Percentiles rank a stretch among this genome's conserved stretches.
phyloP scores from a whole-genome alignment of 768 basidiomycete genomes.

The Lentinula guzmanii region DNA sequence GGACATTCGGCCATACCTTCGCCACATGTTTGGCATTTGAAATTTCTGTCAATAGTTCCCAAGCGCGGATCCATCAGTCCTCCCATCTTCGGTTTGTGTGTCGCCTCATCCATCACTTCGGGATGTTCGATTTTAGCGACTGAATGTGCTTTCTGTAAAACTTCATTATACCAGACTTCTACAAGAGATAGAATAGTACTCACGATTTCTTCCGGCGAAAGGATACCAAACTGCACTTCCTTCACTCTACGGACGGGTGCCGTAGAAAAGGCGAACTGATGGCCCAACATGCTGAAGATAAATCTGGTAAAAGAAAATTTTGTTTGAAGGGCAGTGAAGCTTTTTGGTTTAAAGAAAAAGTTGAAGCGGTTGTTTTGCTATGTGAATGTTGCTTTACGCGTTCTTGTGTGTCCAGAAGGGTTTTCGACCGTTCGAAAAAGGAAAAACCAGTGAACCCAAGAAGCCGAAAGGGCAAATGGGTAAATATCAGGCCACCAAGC shows the following conservation, averaged over 20 bases:
- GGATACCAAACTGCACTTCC: slow-evolving; percentile 98
- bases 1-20: slow-evolving; percentile 99
- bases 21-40: slow-evolving; percentile 99
- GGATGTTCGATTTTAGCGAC: slow-evolving; percentile 98
- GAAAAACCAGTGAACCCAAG: background rate
- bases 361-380: background rate
- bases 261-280: slow-evolving; percentile 88
- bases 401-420: background rate
- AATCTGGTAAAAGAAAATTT: background rate
- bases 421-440: background rate
- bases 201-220: slow-evolving; percentile 98
- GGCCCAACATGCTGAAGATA: slow-evolving; percentile 61
- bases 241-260: slow-evolving; percentile 93
- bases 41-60: slow-evolving; percentile 96
- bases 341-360: background rate
- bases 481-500: background rate
- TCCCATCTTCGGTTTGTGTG: slow-evolving; percentile 83
- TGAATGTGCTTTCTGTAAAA: slow-evolving; percentile 88
- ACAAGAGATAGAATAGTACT: slow-evolving; percentile 23
- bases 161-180: slow-evolving; percentile 12
- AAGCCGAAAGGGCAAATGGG: background rate
- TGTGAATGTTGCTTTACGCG: background rate
- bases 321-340: background rate
- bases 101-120: slow-evolving; percentile 96
- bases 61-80: slow-evolving; percentile 97